Evolutionary conservation across 371 early-diverging fungal genomes (phyloP), one percentile per base, ranked within the genome.

Genomic region (Capillidium rhysosporum): DNA sequence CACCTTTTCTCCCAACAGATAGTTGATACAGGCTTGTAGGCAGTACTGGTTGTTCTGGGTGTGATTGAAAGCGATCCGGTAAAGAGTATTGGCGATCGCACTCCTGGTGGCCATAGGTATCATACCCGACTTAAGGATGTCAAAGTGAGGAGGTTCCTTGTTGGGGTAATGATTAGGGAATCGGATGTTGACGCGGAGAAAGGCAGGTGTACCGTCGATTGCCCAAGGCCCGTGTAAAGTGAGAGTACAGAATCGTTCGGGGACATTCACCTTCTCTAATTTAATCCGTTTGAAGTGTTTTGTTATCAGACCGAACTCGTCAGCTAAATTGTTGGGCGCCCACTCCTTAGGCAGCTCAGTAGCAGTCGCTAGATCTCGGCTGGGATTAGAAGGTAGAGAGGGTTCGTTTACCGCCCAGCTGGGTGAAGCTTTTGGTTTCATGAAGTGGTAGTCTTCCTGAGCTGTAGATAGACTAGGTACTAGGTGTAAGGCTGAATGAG

Each of bases 101-200:
- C 75, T 71, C 18, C 86, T 72, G 45, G 78, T 72, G 20, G 74
- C 76, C 67, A 84, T 82, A 9, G 84, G 81, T 24, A 86, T 69
- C 80, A 82, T 84, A 31, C 82, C 82, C 25, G 80, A 79, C 52
- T 82, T 86, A 54, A 81, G 81, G 26, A 86, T 76, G 45, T 82
- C 80, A 62, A 89, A 85, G 28, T 66, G 65, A 0, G 89, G 85
- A 9, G 79, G 68, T 9, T 69, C 72, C 39, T 76, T 69, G 39
- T 76, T 72, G 7, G 87, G 87, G 59, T 87, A 87, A 31, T 76
- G 69, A 0, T 65, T 61, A 8, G 84, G 79, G 61, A 81, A 84
- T 1, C 63, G 61, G 24, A 84, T 75, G 4, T 78, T 78, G 23
- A 86, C 69, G 4, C 82, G 71, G 2, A 86, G 52, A 43, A 84